Evolutionary conservation across 345 rosid species (phyloP).

Genomic region (Ricinus communis): DNA sequence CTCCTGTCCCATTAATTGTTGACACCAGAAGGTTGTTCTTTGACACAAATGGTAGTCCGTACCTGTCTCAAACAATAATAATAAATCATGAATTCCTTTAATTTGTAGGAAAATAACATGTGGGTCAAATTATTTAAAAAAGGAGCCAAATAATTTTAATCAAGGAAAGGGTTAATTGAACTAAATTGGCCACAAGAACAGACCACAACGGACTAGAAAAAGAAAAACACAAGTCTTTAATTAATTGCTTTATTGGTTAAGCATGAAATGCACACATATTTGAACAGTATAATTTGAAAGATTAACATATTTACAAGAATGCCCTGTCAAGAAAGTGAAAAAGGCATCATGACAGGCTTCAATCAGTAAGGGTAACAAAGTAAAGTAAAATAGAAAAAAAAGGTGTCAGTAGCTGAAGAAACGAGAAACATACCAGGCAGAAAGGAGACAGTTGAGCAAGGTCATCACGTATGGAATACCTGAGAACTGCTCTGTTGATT

Average conservation of each 20-base stretch:
- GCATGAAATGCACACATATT: too few relatives aligned
- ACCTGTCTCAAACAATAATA: constrained; percentile 46
- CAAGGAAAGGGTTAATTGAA: neutral
- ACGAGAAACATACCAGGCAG: constrained; percentile 67
- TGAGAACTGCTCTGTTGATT: constrained; percentile 85
- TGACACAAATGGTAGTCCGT: constrained; percentile 91
- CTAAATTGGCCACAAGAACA: too few relatives aligned
- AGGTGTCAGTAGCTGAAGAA: neutral
- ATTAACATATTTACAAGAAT: neutral
- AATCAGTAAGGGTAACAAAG: neutral
- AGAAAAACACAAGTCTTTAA: neutral
- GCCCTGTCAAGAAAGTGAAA: neutral
- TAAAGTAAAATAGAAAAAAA: neutral
- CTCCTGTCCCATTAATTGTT: constrained; percentile 83
- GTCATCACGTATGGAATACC: constrained; percentile 98
- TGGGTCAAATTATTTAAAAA: neutral
- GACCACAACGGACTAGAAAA: neutral
- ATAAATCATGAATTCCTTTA: neutral
- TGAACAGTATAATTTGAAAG: neutral
- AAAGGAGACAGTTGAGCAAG: constrained; percentile 91
- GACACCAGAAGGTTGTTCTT: constrained; percentile 70
- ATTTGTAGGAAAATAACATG: neutral
- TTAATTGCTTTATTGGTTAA: too few relatives aligned
- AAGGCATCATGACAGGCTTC: neutral
- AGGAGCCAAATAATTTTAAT: neutral